Evolutionary conservation across 208 protist genomes (phyloP).

Genomic region (Leptomonas pyrrhocoris): DNA sequence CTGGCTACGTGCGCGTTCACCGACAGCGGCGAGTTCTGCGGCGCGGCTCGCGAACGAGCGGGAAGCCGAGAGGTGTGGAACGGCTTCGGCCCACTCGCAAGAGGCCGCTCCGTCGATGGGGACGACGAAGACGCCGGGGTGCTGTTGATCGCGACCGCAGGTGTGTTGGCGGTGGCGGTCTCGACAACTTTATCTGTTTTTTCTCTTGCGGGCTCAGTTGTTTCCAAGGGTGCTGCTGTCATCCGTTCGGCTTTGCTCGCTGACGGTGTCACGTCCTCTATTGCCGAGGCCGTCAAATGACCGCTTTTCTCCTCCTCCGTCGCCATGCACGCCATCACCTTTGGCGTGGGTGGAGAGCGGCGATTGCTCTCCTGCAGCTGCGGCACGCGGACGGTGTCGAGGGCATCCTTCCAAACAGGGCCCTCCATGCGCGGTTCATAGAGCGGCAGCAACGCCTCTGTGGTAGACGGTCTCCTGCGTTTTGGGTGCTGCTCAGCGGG

Average conservation of each 20-base stretch:
- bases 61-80: conserved; percentile 4
- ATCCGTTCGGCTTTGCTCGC: not conserved
- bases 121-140: not conserved
- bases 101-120: not conserved
- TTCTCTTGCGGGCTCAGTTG: not conserved
- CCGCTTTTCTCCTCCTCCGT: not conserved
- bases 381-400: conserved; percentile 19
- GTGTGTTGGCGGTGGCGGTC: not conserved
- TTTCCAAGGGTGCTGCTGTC: not conserved
- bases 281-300: no score
- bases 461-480: not conserved
- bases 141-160: conserved; percentile 3
- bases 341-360: not conserved
- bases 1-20: not conserved
- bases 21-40: not conserved
- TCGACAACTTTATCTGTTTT: not conserved
- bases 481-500: not conserved
- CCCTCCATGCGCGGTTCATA: conserved; percentile 23
- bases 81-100: not conserved
- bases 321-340: not conserved
- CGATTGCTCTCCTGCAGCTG: conserved; percentile 21
- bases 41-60: conserved; percentile 3
- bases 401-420: conserved; percentile 9
- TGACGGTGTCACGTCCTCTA: not conserved
- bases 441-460: not conserved